Conservation (phyloP, 495 filamentous ascomycete species). For the Penicillium turbatum region DNA sequence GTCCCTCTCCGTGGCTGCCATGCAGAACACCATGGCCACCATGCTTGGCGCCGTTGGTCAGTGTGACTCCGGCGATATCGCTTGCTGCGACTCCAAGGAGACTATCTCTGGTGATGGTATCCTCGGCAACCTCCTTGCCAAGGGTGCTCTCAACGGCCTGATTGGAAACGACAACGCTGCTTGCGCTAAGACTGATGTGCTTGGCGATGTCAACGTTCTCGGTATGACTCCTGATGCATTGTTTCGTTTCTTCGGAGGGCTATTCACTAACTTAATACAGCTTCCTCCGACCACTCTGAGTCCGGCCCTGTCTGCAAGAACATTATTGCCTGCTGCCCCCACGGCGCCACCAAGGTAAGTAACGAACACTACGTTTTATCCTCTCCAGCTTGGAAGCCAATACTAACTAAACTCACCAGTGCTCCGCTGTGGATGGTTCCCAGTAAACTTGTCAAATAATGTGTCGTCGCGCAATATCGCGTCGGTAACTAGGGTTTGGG, state of each 20-base stretch:
- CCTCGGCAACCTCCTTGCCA: constrained; percentile 2
- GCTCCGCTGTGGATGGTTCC: background rate
- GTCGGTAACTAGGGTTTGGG: no score
- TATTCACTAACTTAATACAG: background rate
- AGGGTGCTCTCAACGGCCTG: constrained; percentile 7
- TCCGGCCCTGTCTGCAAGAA: background rate
- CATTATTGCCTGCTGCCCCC: constrained; percentile 4
- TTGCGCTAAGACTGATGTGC: background rate
- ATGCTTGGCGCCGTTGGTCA: background rate
- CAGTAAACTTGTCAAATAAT: no score
- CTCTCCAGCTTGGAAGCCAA: background rate
- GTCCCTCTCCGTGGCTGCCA: background rate
- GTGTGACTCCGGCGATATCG: background rate
- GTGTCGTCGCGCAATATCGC: no score
- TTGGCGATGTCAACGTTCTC: constrained; percentile 4
- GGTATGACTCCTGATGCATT: background rate
- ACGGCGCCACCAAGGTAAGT: constrained; percentile 1
- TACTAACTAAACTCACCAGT: background rate
- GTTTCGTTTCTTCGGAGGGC: no score
- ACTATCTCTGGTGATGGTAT: background rate
- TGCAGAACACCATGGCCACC: background rate
- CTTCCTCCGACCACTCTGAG: background rate
- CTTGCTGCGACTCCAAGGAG: constrained; percentile 7
- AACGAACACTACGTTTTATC: background rate
- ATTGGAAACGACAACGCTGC: constrained; percentile 6